Base-by-base conservation (phyloP, 208 protist species). In the Crithidia expoeki region DNA sequence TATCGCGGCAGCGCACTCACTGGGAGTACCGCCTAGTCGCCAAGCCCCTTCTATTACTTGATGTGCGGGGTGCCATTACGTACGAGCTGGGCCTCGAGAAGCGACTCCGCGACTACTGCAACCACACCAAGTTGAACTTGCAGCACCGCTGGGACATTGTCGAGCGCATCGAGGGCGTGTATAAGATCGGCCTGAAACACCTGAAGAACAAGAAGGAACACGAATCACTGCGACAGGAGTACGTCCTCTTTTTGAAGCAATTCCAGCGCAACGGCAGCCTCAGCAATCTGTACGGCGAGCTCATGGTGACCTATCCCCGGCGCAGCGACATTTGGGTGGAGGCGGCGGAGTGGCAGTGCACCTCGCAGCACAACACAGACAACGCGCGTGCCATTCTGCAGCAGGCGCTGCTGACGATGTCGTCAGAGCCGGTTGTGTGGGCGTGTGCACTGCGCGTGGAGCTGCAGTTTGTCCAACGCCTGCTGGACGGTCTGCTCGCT, bases 11-110 rank as follows among this genome's bases (percentile, higher is more conserved):
- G 58, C 89, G 92, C 33, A 85, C 85, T 38, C 85, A 93, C 74
- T 90, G 83, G 80, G 89, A 96, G 75, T 96, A 94, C 78, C 80
- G 86, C 11, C 86, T 96, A 21, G 85, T 96, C 49, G 92, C 92
- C 12, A 93, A 93, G 57, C 92, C 92, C 4, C 80, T 96, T 14
- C 86, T 96, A 19, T 74, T 94, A 16, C 69, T 96, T 44, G 92
- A 96, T 70, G 87, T 96, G 36, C 83, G 76, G n/a, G 81, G 83
- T 38, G 88, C 92, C 9, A 76, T 94, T 36, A 55, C 58, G 19
- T 94, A 88, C 70, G 92, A 96, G 76, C 66, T 94, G 38, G 85
- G 58, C 12, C 77, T 96, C 23, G 92, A 96, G 72, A 70, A 85
- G 56, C 74, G 79, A 10, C 63, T 96, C 9, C 67, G 68, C 1